Conservation (phyloP, 2,329 filamentous ascomycete species). For the Sclerotinia glacialis region DNA sequence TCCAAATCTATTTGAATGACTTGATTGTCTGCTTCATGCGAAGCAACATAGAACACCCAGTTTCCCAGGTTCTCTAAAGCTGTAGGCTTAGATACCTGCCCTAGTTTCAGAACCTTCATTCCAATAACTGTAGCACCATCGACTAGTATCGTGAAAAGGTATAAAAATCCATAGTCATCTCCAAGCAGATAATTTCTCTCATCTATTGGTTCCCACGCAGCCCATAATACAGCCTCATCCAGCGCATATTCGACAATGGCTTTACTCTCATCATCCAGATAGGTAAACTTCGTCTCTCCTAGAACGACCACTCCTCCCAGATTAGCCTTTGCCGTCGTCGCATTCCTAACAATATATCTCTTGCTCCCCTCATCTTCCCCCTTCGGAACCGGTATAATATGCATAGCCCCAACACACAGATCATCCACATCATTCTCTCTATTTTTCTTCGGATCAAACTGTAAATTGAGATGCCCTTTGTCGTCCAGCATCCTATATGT, state of each 20-base stretch:
- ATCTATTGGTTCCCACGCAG: constrained; percentile 87
- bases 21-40: constrained; percentile 90
- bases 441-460: constrained; percentile 55
- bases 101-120: constrained; percentile 67
- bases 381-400: constrained; percentile 61
- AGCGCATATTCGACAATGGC: constrained; percentile 63
- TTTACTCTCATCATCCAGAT: constrained; percentile 76
- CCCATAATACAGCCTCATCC: constrained; percentile 76
- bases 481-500: constrained; percentile 61
- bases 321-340: constrained; percentile 50
- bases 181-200: constrained; percentile 80
- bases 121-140: constrained; percentile 64
- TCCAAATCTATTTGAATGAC: constrained; percentile 63
- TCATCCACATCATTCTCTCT: constrained; percentile 54
- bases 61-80: constrained; percentile 74
- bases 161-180: constrained; percentile 85
- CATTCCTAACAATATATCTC: constrained; percentile 58
- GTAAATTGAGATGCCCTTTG: constrained; percentile 48
- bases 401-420: constrained; percentile 54
- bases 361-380: constrained; percentile 57
- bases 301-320: constrained; percentile 70
- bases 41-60: constrained; percentile 78
- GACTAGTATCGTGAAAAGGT: constrained; percentile 76
- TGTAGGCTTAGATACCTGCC: constrained; percentile 69
- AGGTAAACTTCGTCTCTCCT: constrained; percentile 77